Base-by-base conservation (phyloP, 179 eudicot species). In the Vitellaria paradoxa region DNA sequence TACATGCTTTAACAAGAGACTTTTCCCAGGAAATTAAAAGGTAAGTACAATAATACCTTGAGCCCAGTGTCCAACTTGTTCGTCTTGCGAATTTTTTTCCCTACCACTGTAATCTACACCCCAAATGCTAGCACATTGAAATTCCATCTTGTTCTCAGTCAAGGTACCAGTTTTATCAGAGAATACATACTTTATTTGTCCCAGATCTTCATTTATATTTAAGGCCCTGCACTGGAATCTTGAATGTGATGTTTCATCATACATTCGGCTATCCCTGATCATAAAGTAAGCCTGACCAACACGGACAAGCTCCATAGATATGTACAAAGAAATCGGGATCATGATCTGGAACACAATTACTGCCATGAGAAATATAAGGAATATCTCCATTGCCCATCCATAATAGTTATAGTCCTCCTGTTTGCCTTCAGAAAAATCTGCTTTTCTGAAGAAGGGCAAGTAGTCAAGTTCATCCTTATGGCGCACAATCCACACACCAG, bases 101-200 rank as follows among this genome's bases (percentile, higher is more conserved):
- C 81, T 88, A 59, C 79, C 77, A 74, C 87, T 83, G 87, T 91
- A 96, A 85, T 96, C 94, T 55, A 84, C 81, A 57, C 98, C 99
- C 74, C 88, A 87, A 60, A 96, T 90, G 81, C 98, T 96, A 18
- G 98, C 97, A 85, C 92, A 92, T 76, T 84, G 85, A 75, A 96
- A 96, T 78, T 96, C 99, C 99, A 96, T 96, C 90, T 96, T 96
- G 89, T 96, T 96, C 88, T 96, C 99, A 37, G 99, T 96, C 76
- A 96, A 63, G 20, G 99, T 96, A 59, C 99, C 99, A 56, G 99
- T 96, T 89, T 96, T 96, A 76, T 96, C 99, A 26, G 99, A 96
- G 84, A 96, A 96, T 9, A 96, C 89, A 81, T 94, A 96, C 80
- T 90, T 92, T 74, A 96, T 90, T 84, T 94, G 97, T 66, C 99